These are phyloP conservation scores for Odontarrhena argentea DNA, from an alignment of 345 rosid genomes.

Conservation along the genomic window DNA sequence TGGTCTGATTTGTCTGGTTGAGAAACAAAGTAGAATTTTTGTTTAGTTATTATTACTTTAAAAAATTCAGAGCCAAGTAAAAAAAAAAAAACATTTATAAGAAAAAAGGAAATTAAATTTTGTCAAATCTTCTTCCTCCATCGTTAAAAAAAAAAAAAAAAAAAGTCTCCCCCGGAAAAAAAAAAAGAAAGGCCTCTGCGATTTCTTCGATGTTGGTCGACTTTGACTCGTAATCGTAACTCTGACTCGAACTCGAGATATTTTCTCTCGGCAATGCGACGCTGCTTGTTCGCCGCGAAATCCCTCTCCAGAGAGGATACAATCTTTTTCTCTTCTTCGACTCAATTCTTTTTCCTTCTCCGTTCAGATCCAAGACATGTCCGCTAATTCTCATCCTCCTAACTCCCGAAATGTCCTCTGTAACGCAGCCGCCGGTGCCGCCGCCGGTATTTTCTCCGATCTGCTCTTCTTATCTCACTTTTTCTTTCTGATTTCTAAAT, in stretches of 20 bases:
- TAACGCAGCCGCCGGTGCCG: constrained; percentile 91
- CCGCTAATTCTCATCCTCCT: constrained; percentile 58
- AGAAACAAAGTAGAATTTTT: constrained; percentile 22
- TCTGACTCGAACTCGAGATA: constrained; percentile 3
- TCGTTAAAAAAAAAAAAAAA: not conserved
- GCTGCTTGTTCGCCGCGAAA: constrained; percentile 54
- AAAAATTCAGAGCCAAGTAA: constrained; percentile 32
- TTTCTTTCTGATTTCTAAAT: not conserved
- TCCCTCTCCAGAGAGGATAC: constrained; percentile 73
- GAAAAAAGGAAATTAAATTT: too few relatives aligned
- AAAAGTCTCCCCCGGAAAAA: constrained; percentile 19
- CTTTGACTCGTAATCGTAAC: not conserved
- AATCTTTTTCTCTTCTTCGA: constrained; percentile 32
- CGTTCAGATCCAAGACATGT: constrained; percentile 46
- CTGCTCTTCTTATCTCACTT: not conserved
- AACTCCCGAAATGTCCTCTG: constrained; percentile 62
- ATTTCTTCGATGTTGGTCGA: constrained; percentile 20
- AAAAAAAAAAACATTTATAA: not conserved
- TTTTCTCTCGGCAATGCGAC: constrained; percentile 69
- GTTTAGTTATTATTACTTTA: constrained; percentile 1
- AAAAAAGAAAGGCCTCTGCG: constrained; percentile 19
- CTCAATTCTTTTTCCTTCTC: constrained; percentile 17
- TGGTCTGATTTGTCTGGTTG: constrained; percentile 38
- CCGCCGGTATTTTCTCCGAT: constrained; percentile 58
- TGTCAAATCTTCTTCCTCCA: too few relatives aligned